A percentile compares a stretch with the other conserved stretches of the same genome.
Conservation (phyloP, 116 monocot genomes). For the Cymodocea nodosa region DNA sequence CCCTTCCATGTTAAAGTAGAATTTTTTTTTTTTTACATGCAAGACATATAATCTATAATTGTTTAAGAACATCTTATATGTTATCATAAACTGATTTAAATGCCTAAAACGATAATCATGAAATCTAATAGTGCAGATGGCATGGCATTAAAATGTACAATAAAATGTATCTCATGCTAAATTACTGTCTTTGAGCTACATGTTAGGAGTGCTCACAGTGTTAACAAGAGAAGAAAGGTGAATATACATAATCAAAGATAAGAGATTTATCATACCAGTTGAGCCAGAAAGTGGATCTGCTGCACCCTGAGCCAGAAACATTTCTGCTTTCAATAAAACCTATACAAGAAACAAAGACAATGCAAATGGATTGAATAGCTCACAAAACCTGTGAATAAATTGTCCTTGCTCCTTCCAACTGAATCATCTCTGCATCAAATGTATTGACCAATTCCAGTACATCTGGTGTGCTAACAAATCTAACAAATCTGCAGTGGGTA, state of each 20-base stretch:
- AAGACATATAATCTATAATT: too few relatives aligned
- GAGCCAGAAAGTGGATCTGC: conserved; percentile 33
- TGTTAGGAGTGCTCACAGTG: neutral
- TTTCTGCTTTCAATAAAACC: conserved; percentile 2
- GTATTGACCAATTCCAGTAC: conserved; percentile 78
- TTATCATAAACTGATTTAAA: too few relatives aligned
- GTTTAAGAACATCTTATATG: too few relatives aligned
- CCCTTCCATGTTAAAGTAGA: too few relatives aligned
- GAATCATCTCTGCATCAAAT: conserved; percentile 74
- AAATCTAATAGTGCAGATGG: too few relatives aligned
- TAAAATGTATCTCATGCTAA: too few relatives aligned
- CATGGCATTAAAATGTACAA: too few relatives aligned
- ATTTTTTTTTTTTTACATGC: too few relatives aligned
- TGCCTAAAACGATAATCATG: too few relatives aligned
- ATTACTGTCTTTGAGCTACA: neutral
- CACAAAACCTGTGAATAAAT: conserved; percentile 62
- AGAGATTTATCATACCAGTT: conserved; percentile 20
- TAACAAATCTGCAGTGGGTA: conserved; percentile 60
- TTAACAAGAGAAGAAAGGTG: neutral
- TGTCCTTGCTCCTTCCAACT: conserved; percentile 80
- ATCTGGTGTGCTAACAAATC: conserved; percentile 94
- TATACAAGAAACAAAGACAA: neutral
- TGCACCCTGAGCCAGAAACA: conserved; percentile 40
- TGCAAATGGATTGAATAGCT: neutral
- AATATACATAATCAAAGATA: neutral